Base-by-base conservation (phyloP, 2,329 filamentous ascomycete genomes). In the Neofusicoccum ribis region DNA sequence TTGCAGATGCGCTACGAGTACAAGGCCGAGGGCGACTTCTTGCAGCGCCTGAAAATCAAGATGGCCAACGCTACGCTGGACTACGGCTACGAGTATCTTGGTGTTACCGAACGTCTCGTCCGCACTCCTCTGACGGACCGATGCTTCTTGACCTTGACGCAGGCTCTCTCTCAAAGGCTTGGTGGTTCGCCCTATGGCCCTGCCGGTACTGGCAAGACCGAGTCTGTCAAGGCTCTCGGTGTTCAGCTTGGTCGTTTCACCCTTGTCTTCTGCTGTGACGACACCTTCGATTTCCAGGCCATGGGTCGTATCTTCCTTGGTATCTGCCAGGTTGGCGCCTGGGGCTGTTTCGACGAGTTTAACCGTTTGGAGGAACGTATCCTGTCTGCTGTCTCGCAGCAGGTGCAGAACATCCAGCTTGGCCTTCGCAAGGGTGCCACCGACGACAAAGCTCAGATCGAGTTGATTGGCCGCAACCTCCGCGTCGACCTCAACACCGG, bases 291-390 rank as follows among this genome's bases (percentile, higher is more conserved):
- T 78, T 99, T 98, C 84, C 95, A 99, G 75, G 95, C 95, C 59
- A 99, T 99, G 95, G 96, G 96, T 14, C 92, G 95, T 71, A 99
- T 99, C 72, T 99, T 99, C 86, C 85, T 99, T 41, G 95, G 95
- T 85, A 96, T 99, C 68, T 99, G 96, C 77, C 95, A 99, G 78
- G 95, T 99, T 54, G 95, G 95, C 77, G 95, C 95, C 4, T 99
- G 95, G 95, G 96, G 96, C 73, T 99, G 95, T 83, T 99, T 99
- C 79, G 95, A 99, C 74, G 95, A 99, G 82, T 99, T 99, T 84
- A 99, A 99, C 80, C 91, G 95, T 85, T 84, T 99, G 20, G 95
- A 99, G 74, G 95, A 99, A 81, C 89, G 95, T 69, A 99, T 99
- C 67, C 80, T 99, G 67, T 99, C 96, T 50, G 95, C 95, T 17